Evolutionary conservation across 78 protist genomes (phyloP), one percentile per base, ranked within the genome.

Genomic region (Anaeramoeba flamelloides): DNA sequence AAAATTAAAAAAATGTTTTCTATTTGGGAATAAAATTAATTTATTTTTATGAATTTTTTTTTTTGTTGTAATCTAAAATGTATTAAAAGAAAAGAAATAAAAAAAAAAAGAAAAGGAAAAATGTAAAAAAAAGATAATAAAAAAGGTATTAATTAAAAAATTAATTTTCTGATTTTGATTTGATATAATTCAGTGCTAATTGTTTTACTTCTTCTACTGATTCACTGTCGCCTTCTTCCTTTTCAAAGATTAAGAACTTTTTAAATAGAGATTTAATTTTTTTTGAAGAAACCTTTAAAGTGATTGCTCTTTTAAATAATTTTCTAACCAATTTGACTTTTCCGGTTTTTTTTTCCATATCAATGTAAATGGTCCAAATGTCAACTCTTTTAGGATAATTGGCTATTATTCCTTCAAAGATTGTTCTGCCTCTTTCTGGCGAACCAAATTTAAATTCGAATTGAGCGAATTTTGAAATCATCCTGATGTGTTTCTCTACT

Each of bases 321-420:
- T 39, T 37, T 76, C 78, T 76, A 76, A 1, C 37, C 69, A 53
- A 26, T 53, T 53, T 8, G 8, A 26, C 34, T 31, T 85, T 84
- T 33, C 78, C 92, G n/a, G 0, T 0, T 22, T 77, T 41, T 37
- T 39, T 8, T 84, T 95, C 98, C 91, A 82, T 85, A 82, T 95
- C 98, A 22, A 94, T 2, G 41, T 91, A 95, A 22, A 92, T 84
- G 22, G 75, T 38, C 99, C 99, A 96, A 36, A 95, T 3, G 79
- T 96, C 99, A 30, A 90, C 22, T 31, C 98, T 81, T 74, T 84
- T 92, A 3, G 98, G 98, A 65, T 86, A 81, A 33, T 0, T 79
- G 34, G 85, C 17, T 26, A 95, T 79, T 2, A 96, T 74, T 12
- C 90, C 90, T 75, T 81, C 89, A 40, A 86, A 86, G 17, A 87